These are phyloP conservation scores for Penicillium desertorum DNA, from an alignment of 495 filamentous ascomycete genomes.

Conservation along the genomic window DNA sequence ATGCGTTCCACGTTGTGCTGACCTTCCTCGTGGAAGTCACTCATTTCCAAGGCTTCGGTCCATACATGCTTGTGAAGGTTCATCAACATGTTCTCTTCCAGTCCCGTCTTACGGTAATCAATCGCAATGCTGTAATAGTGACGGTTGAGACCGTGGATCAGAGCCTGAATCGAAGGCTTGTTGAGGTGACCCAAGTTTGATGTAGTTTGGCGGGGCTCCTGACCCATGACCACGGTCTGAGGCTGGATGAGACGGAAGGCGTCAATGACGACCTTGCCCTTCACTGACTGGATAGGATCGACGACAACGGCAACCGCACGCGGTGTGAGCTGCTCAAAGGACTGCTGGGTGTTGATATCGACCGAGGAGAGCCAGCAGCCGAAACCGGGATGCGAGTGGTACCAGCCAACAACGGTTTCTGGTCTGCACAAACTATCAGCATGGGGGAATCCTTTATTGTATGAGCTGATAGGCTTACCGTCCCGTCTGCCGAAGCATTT, in stretches of 20 bases:
- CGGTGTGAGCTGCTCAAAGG: conserved; percentile 95
- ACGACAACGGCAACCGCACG: conserved; percentile 97
- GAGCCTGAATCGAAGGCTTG: conserved; percentile 98
- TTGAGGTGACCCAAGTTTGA: conserved; percentile 97
- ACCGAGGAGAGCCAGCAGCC: conserved; percentile 98
- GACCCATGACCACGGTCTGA: conserved; percentile 96
- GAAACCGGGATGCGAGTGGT: conserved; percentile 98
- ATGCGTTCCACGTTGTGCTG: conserved; percentile 80
- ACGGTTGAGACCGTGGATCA: conserved; percentile 95
- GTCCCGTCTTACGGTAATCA: conserved; percentile 94
- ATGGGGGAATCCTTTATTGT: neutral
- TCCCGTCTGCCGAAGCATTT: conserved; percentile 96
- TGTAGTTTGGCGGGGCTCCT: conserved; percentile 97
- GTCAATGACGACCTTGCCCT: conserved; percentile 99
- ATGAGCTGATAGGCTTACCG: conserved; percentile 56
- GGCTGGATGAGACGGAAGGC: conserved; percentile 99
- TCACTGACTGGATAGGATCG: conserved; percentile 98
- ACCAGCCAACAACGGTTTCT: conserved; percentile 98
- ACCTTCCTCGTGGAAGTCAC: conserved; percentile 86
- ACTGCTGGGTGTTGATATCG: conserved; percentile 99
- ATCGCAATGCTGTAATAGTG: conserved; percentile 99
- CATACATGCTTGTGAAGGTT: conserved; percentile 99
- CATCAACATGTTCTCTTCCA: conserved; percentile 99
- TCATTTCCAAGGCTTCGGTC: conserved; percentile 97
- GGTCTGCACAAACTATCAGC: conserved; percentile 53